Evolutionary conservation across 2,329 filamentous ascomycete genomes (phyloP).

Genomic region (Colletotrichum shisoi): DNA sequence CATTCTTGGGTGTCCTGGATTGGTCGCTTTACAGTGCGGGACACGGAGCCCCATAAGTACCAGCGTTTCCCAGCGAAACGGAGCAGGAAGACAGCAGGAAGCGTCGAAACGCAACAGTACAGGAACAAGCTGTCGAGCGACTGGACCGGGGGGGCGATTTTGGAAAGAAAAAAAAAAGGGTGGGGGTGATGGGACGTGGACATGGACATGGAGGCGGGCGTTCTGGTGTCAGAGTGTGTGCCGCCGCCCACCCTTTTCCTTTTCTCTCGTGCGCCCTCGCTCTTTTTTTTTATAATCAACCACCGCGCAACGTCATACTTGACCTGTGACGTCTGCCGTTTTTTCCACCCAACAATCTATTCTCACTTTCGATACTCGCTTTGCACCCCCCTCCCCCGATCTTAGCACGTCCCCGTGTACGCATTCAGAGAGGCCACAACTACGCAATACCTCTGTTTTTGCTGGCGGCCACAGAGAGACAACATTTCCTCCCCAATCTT

Average conservation of each 20-base stretch:
- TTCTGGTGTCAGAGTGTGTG: constrained; percentile 38
- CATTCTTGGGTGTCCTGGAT: constrained; percentile 15
- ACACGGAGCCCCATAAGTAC: background rate
- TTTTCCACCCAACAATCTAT: constrained; percentile 38
- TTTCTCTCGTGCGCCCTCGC: constrained; percentile 43
- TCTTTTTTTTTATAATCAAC: constrained; percentile 42
- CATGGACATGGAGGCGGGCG: constrained; percentile 26
- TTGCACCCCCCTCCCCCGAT: constrained; percentile 25
- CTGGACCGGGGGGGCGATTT: constrained; percentile 15
- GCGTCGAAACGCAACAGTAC: background rate
- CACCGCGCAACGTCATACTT: constrained; percentile 54
- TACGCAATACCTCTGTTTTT: constrained; percentile 21
- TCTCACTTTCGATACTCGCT: constrained; percentile 37
- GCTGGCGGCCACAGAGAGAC: constrained; percentile 15
- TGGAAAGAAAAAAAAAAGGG: constrained; percentile 15
- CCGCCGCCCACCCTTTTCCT: constrained; percentile 44
- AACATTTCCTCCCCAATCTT: constrained; percentile 8
- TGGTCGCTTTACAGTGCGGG: constrained; percentile 26
- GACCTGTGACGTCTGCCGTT: constrained; percentile 56
- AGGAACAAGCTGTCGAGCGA: constrained; percentile 6
- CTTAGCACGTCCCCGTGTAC: constrained; percentile 31
- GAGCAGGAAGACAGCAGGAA: constrained; percentile 7
- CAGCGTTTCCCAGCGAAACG: constrained; percentile 24
- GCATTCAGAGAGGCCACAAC: constrained; percentile 29
- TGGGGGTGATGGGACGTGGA: constrained; percentile 23